phyloP scores from a whole-genome alignment of 2,329 filamentous ascomycete species.

The Xylariaceae sp. region DNA sequence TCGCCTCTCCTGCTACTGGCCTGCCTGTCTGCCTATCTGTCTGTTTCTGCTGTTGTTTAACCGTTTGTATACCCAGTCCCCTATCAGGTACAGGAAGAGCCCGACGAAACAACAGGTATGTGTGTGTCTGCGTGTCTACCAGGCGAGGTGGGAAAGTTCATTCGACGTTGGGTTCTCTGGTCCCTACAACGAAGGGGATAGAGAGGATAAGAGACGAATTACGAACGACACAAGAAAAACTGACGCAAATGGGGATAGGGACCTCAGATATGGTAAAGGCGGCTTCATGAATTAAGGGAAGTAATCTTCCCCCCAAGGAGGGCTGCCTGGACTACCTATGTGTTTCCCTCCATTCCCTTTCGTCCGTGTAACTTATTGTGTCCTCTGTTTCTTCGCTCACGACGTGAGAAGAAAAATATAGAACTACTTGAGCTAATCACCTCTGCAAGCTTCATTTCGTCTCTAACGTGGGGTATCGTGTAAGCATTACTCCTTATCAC shows the following conservation, averaged over 20 bases:
- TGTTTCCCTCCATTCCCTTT: too few relatives aligned
- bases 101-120: slow-evolving; percentile 2
- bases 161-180: neutral
- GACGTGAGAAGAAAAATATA: too few relatives aligned
- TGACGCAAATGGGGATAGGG: neutral
- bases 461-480: too few relatives aligned
- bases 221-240: neutral
- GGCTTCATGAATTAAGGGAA: neutral
- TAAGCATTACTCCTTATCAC: too few relatives aligned
- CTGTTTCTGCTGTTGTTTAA: slow-evolving; percentile 2
- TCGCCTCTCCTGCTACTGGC: too few relatives aligned
- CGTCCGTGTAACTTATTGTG: too few relatives aligned
- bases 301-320: neutral
- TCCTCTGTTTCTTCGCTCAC: too few relatives aligned
- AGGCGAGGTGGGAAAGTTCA: neutral
- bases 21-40: neutral
- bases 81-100: slow-evolving; percentile 12
- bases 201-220: slow-evolving; percentile 1
- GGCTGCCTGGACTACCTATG: too few relatives aligned
- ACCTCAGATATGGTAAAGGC: neutral
- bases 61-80: slow-evolving; percentile 19
- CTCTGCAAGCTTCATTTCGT: too few relatives aligned
- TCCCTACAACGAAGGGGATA: slow-evolving; percentile 1
- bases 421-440: too few relatives aligned
- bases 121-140: too few relatives aligned